Evolutionary conservation across 1,284 basidiomycete genomes (phyloP).

Genomic region (Xanthoconium separans): DNA sequence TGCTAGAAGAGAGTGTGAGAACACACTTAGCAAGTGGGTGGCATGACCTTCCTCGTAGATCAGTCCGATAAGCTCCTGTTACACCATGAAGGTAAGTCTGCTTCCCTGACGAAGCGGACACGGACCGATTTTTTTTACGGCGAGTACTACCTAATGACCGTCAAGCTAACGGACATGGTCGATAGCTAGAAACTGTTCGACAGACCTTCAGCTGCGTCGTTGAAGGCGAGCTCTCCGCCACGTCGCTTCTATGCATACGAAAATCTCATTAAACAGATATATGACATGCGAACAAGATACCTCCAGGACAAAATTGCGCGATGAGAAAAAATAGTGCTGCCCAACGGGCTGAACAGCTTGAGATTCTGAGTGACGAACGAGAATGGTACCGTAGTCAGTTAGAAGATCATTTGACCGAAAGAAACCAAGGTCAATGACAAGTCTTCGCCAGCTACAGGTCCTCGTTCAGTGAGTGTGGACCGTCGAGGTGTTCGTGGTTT

Average conservation of each 20-base stretch:
- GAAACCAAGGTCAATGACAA: not conserved
- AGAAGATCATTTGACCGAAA: no score
- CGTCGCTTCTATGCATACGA: not conserved
- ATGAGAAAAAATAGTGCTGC: constrained; percentile 5
- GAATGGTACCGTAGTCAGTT: not conserved
- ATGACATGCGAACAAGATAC: not conserved
- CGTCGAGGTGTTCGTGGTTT: not conserved
- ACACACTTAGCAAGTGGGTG: constrained; percentile 48
- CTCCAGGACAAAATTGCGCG: no score
- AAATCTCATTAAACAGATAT: not conserved
- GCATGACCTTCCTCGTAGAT: constrained; percentile 45
- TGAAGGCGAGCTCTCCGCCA: not conserved
- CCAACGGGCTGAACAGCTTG: not conserved
- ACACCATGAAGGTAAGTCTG: constrained; percentile 11
- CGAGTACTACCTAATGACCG: constrained; percentile 4
- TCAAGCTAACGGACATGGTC: constrained; percentile 12
- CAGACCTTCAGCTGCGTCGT: constrained; percentile 2
- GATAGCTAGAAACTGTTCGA: constrained; percentile 14
- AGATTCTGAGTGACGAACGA: not conserved
- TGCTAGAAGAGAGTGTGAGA: constrained; percentile 34
- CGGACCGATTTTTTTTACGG: constrained; percentile 19
- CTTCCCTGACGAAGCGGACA: constrained; percentile 23
- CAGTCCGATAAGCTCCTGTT: constrained; percentile 36
- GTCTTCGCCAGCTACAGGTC: not conserved
- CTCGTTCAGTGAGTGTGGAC: no score